phyloP scores from a whole-genome alignment of 1,284 basidiomycete genomes.

The Rhodofomes roseus region DNA sequence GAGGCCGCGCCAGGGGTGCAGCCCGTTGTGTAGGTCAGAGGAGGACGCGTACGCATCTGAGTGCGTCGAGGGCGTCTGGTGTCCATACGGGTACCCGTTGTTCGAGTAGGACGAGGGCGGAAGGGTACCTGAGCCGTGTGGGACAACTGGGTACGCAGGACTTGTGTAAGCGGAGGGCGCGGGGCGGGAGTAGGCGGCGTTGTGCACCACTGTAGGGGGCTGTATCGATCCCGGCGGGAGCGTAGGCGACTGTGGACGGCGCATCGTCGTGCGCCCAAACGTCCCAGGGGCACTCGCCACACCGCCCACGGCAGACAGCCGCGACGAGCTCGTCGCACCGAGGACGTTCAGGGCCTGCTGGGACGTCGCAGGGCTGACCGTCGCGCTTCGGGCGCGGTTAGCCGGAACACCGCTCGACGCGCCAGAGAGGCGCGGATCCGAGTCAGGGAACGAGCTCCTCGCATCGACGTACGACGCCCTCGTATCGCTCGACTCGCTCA shows the following conservation, averaged over 20 bases:
- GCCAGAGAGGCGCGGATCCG: not conserved
- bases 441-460: slow-evolving; percentile 1
- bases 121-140: not conserved
- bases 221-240: slow-evolving; percentile 15
- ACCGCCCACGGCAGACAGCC: not conserved
- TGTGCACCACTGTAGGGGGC: slow-evolving; percentile 3
- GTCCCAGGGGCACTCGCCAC: not conserved
- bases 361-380: not conserved
- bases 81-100: not conserved
- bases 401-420: not conserved
- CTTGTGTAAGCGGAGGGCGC: not conserved
- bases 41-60: not conserved
- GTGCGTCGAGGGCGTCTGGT: not conserved
- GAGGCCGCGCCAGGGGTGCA: slow-evolving; percentile 16
- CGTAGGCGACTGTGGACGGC: slow-evolving; percentile 11
- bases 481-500: not conserved
- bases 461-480: not conserved
- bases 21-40: not conserved
- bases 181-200: not conserved
- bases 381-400: slow-evolving; percentile 6
- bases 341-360: not conserved
- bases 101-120: not conserved
- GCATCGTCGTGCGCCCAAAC: not conserved
- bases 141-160: not conserved
- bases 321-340: not conserved